Base-by-base conservation (phyloP, 1,284 basidiomycete genomes). In the Takashimella tepidaria region DNA sequence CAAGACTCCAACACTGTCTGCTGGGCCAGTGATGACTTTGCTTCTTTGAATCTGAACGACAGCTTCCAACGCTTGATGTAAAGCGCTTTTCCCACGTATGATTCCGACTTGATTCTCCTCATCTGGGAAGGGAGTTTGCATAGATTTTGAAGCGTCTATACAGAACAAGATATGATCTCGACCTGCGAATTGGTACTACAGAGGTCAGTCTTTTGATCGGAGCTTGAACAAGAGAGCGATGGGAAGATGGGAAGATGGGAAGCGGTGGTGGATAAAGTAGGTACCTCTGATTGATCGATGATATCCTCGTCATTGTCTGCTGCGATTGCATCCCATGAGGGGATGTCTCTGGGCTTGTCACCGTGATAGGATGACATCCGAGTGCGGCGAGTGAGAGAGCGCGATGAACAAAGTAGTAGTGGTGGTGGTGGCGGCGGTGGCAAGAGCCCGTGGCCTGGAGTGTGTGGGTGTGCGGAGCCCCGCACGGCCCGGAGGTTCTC, bases 111-210 rank as follows among this genome's bases (percentile, higher is more conserved):
- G 56, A 45, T 67, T 71, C 41, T 47, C 49, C 47, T 51, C 82
- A 25, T 87, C 83, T 21, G 69, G 59, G 31, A 79, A 78, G 12
- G 86, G 81, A 25, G 78, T 81, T 41, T 89, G 85, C 92, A 98
- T 98, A 12, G 89, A 87, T 41, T 82, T 77, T 0, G 92, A 93
- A 54, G 89, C 90, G 73, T 98, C 93, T 56, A 98, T 91, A 67
- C 88, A 89, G 76, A 97, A 96, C 16, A 97, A 77, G 48, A 93
- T 85, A 41, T 91, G 87, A 67, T 93, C 90, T 56, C 82, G 82
- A 58, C 84, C 84, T 40, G 83, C 83, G 60, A 89, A 86, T 58
- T 84, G 82, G 53, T 81, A 80, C 88, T 91, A 60, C 6, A 2
- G 2, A 1, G 5, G 5, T 24, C n/a, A 37, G 40, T 4, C n/a